Conservation (phyloP, 371 early-diverging fungal genomes). For the Mucor sp. region DNA sequence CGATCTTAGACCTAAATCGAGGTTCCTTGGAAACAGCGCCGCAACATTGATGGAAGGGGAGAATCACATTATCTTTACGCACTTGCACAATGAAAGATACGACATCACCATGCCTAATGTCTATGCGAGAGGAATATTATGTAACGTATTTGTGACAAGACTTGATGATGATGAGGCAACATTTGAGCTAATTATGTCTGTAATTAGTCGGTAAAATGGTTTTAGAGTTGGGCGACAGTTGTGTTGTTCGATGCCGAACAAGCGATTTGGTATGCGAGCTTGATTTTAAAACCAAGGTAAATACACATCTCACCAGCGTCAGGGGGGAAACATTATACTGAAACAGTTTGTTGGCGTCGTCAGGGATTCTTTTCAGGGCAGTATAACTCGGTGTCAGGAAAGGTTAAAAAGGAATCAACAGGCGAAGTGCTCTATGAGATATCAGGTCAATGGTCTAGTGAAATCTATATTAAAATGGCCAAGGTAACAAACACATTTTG, state of each 20-base stretch:
- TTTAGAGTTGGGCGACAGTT: slow-evolving; percentile 86
- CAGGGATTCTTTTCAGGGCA: slow-evolving; percentile 77
- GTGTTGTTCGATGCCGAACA: slow-evolving; percentile 71
- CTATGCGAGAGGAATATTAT: slow-evolving; percentile 27
- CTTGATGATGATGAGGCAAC: background rate
- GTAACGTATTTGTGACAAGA: slow-evolving; percentile 12
- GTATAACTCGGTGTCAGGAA: slow-evolving; percentile 82
- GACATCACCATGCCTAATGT: slow-evolving; percentile 71
- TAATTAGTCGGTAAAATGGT: slow-evolving; percentile 81
- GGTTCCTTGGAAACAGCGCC: slow-evolving; percentile 91
- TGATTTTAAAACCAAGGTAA: slow-evolving; percentile 92
- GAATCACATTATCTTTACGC: slow-evolving; percentile 64
- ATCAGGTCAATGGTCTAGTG: slow-evolving; percentile 87
- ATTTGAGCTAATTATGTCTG: background rate
- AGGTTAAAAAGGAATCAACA: slow-evolving; percentile 76
- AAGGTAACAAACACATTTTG: slow-evolving; percentile 15
- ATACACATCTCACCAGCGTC: background rate
- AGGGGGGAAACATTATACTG: background rate
- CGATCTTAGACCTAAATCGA: slow-evolving; percentile 84
- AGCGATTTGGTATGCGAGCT: slow-evolving; percentile 77
- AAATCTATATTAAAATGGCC: slow-evolving; percentile 58
- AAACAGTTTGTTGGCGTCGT: background rate
- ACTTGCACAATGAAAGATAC: slow-evolving; percentile 76
- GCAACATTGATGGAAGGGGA: slow-evolving; percentile 91
- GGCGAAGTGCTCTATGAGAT: slow-evolving; percentile 79